Evolutionary conservation across 179 eudicot genomes (phyloP), one percentile per base, ranked within the genome.

Genomic region (Drosera spatulata): DNA sequence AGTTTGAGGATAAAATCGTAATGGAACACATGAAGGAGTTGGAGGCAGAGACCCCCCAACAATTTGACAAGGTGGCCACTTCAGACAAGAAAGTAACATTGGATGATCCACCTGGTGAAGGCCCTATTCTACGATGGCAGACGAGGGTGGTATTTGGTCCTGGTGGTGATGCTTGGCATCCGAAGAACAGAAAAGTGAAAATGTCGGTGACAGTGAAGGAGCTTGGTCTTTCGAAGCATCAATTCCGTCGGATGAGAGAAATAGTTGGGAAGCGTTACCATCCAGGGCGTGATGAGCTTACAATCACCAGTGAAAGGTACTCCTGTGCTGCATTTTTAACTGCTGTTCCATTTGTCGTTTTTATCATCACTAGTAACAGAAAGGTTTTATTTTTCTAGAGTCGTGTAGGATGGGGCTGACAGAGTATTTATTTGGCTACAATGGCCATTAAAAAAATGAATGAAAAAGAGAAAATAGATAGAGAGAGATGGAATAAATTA

Each of bases 161-260:
- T 33, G 99, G 96, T 50, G 86, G 93, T 64, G 99, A 93, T 74
- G 78, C 99, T 66, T 86, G 99, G 96, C 99, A 93, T 75, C 99
- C 99, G 10, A 93, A 88, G 73, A 93, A 93, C 55, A 74, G 99
- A 70, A 93, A 88, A 79, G 99, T 89, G 3, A 93, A 88, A 72
- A 61, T 93, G 71, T 74, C 87, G 22, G 96, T 86, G 61, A 88
- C 87, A 49, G 96, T 88, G 14, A 93, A 88, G 78, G 99, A 93
- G 82, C 95, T 88, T 66, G 96, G 93, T 51, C 79, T 93, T 53
- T 75, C 96, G 9, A 79, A 82, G 64, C 78, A 86, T 79, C 96
- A 88, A 74, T 88, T 82, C 60, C 70, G 80, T 11, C 88, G 96
- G 46, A 65, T 93, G 63, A 78, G 93, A 74, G 99, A 84, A 67